phyloP scores from a whole-genome alignment of 352 stramenopile species.

The Pythium apleroticum region DNA sequence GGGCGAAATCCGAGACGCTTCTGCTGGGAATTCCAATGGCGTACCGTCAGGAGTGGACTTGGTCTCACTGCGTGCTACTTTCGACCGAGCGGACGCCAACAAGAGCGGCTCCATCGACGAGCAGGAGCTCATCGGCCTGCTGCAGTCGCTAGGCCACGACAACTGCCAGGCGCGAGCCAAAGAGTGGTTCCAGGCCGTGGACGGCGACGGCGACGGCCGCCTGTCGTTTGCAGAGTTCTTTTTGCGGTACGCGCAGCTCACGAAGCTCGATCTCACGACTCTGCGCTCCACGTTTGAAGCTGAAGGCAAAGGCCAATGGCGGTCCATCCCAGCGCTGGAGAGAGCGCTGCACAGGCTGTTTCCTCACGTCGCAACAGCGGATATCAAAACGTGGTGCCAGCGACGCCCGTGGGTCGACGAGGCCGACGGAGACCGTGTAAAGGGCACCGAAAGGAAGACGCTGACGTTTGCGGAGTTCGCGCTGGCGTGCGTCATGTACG shows the following conservation, averaged over 20 bases:
- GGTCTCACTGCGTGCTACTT: conserved; percentile 36
- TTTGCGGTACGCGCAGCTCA: conserved; percentile 54
- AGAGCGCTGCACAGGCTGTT: conserved; percentile 13
- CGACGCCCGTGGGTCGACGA: conserved; percentile 4
- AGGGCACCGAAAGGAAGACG: conserved; percentile 7
- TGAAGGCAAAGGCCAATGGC: background rate
- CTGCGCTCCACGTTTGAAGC: conserved; percentile 41
- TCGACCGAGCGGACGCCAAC: conserved; percentile 41
- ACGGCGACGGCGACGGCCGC: conserved; percentile 31
- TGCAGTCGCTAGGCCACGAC: conserved; percentile 25
- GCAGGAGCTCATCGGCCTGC: conserved; percentile 16
- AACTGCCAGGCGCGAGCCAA: conserved; percentile 25
- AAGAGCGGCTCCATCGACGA: conserved; percentile 40
- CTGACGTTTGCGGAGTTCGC: conserved; percentile 61
- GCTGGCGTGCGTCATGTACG: conserved; percentile 57
- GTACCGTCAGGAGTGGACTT: conserved; percentile 46
- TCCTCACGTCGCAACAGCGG: conserved; percentile 4
- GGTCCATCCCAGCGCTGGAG: background rate
- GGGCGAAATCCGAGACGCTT: conserved; percentile 18
- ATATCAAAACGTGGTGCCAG: conserved; percentile 24
- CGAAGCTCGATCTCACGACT: conserved; percentile 32
- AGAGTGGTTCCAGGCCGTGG: conserved; percentile 41
- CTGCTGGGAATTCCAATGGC: background rate
- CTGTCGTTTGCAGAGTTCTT: conserved; percentile 71
- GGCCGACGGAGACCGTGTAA: background rate